Evolutionary conservation across 768 basidiomycete species (phyloP), one percentile per base, ranked within the genome.

Genomic region (Phallus indusiatus): DNA sequence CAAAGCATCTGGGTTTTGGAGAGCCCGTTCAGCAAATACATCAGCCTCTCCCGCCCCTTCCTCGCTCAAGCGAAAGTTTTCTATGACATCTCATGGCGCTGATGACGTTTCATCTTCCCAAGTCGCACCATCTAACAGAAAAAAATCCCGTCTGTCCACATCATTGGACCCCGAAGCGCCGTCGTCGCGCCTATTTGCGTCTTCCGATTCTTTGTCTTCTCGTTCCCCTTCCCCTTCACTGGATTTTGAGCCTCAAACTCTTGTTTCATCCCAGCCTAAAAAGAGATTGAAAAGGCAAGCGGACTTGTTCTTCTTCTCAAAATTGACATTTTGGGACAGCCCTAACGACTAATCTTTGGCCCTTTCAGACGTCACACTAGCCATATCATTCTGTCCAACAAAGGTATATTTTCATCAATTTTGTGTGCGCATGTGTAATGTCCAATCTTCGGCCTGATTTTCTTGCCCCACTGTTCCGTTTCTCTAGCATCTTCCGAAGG

Each of bases 1-100:
- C 49, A 59, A 53, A 37, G 48, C 57, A 2, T 59, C 57, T 1
- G 57, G 57, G 9, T 59, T 59, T 18, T 59, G 57, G 57, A 22
- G 48, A 6, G 57, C 57, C 7, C 57, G 57, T 2, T 52, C 57
- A 21, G 9, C 49, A 18, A 52, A 52, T 33, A 42, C 42, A 42
- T 51, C 50, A 12, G 46, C 42, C 10, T 48, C 42, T 14, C 36
- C 33, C 20, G 33, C 49, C 10, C 49, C 48, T 10, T 47, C 55
- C 9, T 24, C 53, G 10, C 8, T 53, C n/a, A 59, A 59, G 16
- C 57, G 57, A 4, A 59, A 59, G 35, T 21, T 28, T 6, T 52
- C 57, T 17, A 42, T n/a, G 2, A n/a, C 42, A n/a, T 56, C 55
- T 20, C 14, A 47, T 24, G 20, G 11, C 16, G 47, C 11, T 24